phyloP scores from a whole-genome alignment of 257 asterid species.

The Salvia miltiorrhiza region DNA sequence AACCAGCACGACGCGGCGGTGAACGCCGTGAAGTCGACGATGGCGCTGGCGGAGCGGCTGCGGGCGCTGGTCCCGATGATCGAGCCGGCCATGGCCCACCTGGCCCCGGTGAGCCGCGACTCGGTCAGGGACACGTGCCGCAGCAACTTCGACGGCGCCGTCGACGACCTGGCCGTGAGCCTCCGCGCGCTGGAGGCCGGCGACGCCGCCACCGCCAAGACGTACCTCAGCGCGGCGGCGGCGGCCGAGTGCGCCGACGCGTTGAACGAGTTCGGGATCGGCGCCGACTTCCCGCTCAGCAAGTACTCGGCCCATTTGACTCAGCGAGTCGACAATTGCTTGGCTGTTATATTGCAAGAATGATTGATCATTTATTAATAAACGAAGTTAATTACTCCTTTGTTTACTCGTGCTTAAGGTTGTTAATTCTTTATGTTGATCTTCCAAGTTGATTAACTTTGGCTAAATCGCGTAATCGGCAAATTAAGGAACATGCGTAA shows the following conservation, averaged over 20 bases:
- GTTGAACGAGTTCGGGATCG: conserved; percentile 21
- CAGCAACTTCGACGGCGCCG: conserved; percentile 20
- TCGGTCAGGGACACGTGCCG: conserved; percentile 21
- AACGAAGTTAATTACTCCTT: too few species aligned
- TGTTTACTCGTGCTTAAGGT: too few species aligned
- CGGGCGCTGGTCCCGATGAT: conserved; percentile 8
- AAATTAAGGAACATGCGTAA: too few species aligned
- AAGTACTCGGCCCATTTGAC: conserved; percentile 12
- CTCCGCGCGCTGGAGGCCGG: conserved; percentile 17
- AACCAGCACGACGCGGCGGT: conserved; percentile 31
- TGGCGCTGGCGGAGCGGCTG: conserved; percentile 18
- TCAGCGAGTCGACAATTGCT: conserved; percentile 28
- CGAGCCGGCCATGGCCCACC: conserved; percentile 9
- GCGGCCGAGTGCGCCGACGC: conserved; percentile 34
- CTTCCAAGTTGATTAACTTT: neutral
- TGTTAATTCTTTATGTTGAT: too few species aligned
- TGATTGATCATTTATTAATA: neutral
- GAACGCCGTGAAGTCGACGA: conserved; percentile 33
- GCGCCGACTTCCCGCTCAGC: conserved; percentile 14
- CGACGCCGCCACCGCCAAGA: conserved; percentile 28
- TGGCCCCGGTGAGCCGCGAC: neutral
- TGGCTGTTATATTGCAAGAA: conserved; percentile 35
- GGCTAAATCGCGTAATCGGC: neutral
- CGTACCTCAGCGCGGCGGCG: conserved; percentile 33
- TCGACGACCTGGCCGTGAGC: conserved; percentile 25